These are phyloP conservation scores for Penicillium mononematosum DNA, from an alignment of 495 filamentous ascomycete species.

Conservation along the genomic window DNA sequence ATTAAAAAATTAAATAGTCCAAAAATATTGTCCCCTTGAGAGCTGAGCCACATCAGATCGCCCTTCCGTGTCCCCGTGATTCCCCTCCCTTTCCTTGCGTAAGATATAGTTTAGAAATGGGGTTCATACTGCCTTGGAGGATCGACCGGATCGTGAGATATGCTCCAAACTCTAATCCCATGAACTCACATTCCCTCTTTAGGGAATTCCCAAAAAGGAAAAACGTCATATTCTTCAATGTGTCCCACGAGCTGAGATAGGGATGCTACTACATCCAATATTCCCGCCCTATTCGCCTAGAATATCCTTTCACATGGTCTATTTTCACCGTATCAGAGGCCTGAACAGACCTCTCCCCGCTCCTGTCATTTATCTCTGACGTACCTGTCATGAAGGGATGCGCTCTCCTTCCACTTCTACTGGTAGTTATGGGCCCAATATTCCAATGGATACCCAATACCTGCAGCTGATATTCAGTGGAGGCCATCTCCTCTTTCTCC, in stretches of 20 bases:
- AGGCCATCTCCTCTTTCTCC: not conserved
- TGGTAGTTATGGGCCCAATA: not conserved
- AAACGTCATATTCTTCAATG: constrained; percentile 1
- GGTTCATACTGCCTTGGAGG: not conserved
- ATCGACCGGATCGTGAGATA: not conserved
- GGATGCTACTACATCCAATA: not conserved
- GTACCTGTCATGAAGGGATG: not conserved
- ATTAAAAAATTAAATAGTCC: not conserved
- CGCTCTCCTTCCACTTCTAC: not conserved
- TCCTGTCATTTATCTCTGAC: constrained; percentile 17
- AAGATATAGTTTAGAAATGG: not conserved
- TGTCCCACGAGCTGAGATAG: constrained; percentile 6
- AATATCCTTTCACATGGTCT: not conserved
- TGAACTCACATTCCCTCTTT: not conserved
- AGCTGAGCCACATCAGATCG: constrained; percentile 23
- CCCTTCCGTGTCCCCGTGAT: not conserved
- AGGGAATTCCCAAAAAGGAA: not conserved
- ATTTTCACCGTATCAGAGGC: not conserved
- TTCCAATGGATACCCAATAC: constrained; percentile 5
- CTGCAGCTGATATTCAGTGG: constrained; percentile 9
- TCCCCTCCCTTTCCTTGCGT: not conserved
- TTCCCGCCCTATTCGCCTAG: not conserved
- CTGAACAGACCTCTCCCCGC: not conserved
- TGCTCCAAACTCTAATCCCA: not conserved
- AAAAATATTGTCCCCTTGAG: not conserved